These are phyloP conservation scores for Pelargonium nanum DNA, from an alignment of 345 rosid species.

Conservation along the genomic window DNA sequence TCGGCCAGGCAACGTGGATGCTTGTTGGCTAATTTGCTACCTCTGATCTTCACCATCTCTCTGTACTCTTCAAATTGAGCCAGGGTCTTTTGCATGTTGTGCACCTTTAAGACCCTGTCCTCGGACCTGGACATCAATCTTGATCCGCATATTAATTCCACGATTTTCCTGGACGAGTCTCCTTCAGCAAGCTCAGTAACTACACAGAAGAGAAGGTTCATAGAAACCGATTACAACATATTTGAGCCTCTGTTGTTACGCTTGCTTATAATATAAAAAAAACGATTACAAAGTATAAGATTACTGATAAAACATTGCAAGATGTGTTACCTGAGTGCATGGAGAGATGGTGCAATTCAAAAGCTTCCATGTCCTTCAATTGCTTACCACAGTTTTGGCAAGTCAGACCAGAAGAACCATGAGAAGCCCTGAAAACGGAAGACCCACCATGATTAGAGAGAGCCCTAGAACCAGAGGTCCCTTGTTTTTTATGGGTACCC, in stretches of 20 bases:
- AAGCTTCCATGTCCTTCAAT: constrained; percentile 32
- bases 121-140: constrained; percentile 18
- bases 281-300: too few species aligned
- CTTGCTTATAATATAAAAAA: too few species aligned
- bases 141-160: constrained; percentile 51
- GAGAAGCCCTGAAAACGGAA: constrained; percentile 2
- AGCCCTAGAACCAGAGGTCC: constrained; percentile 17
- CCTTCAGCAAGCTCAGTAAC: constrained; percentile 52
- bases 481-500: constrained; percentile 19
- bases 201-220: too few species aligned
- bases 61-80: constrained; percentile 55
- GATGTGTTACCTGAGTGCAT: constrained; percentile 46
- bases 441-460: constrained; percentile 10
- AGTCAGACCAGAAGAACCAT: constrained; percentile 15
- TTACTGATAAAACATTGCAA: too few species aligned
- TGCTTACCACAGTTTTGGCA: constrained; percentile 45
- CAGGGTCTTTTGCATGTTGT: constrained; percentile 37
- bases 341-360: constrained; percentile 45
- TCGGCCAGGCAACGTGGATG: constrained; percentile 69
- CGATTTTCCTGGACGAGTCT: constrained; percentile 53
- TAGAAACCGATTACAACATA: too few species aligned
- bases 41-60: constrained; percentile 43
- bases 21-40: constrained; percentile 36
- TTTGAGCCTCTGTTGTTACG: too few species aligned
- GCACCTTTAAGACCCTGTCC: constrained; percentile 34